A percentile compares a stretch with the other conserved stretches of the same genome.
Conservation (phyloP, 2,329 filamentous ascomycete genomes). For the Magnaporthales sp. region DNA sequence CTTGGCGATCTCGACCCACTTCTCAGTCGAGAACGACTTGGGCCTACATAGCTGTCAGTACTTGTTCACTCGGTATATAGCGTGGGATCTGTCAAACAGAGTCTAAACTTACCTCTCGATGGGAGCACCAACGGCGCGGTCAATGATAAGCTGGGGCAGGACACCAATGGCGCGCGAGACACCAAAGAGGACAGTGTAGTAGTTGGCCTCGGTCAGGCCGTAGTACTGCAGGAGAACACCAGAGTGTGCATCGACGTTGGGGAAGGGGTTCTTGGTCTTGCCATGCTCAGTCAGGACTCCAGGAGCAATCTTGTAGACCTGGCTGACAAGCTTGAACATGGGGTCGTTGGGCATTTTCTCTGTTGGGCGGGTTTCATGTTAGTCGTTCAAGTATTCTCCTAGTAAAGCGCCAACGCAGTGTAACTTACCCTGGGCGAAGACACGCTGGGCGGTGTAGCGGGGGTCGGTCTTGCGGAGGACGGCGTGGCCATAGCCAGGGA, state of each 20-base stretch:
- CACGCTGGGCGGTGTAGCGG: slow-evolving; percentile 96
- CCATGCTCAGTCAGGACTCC: slow-evolving; percentile 97
- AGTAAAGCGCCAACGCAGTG: background rate
- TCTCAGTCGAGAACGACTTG: slow-evolving; percentile 97
- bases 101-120: slow-evolving; percentile 63
- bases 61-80: background rate
- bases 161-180: slow-evolving; percentile 97
- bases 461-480: slow-evolving; percentile 99
- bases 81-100: background rate
- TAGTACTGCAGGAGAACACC: slow-evolving; percentile 99
- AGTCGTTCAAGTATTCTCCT: slow-evolving; percentile 13
- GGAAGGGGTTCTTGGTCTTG: slow-evolving; percentile 99
- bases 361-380: slow-evolving; percentile 17
- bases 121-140: slow-evolving; percentile 91
- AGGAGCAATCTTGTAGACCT: slow-evolving; percentile 99
- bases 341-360: slow-evolving; percentile 91
- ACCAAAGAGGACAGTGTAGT: slow-evolving; percentile 99
- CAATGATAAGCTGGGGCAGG: slow-evolving; percentile 98
- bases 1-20: slow-evolving; percentile 88
- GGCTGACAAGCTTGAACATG: slow-evolving; percentile 99
- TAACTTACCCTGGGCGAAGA: slow-evolving; percentile 65
- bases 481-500: slow-evolving; percentile 96
- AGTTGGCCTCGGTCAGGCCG: slow-evolving; percentile 96
- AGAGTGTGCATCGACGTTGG: slow-evolving; percentile 98
- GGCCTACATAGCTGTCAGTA: slow-evolving; percentile 35